A percentile compares a stretch with the other conserved stretches of the same genome.
Evolutionary conservation across 306 rosid species (phyloP).

Genomic region (Pterocarpus santalinus): DNA sequence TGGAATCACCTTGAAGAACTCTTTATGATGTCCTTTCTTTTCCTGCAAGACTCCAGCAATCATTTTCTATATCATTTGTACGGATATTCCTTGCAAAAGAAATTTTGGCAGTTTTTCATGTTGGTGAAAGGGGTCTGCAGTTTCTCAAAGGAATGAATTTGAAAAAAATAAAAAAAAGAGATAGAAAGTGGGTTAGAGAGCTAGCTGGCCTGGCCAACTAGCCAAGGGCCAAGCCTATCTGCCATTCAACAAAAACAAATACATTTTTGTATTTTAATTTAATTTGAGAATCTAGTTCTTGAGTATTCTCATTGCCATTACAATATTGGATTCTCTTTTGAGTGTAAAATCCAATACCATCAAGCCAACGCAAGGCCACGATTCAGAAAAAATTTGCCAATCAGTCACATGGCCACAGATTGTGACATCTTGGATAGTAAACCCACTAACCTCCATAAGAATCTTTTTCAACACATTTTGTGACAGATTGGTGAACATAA

Average conservation of each 20-base stretch:
- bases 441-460: conserved; percentile 45
- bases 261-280: conserved; percentile 32
- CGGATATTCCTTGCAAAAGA: conserved; percentile 9
- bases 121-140: conserved; percentile 21
- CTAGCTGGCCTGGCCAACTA: conserved; percentile 2
- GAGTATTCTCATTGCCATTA: conserved; percentile 7
- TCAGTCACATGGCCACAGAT: conserved; percentile 51
- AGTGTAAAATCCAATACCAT: conserved; percentile 45
- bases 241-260: conserved; percentile 28
- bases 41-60: conserved; percentile 14
- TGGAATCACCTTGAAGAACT: conserved; percentile 11
- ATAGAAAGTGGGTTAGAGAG: background rate
- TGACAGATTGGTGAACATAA: conserved; percentile 43
- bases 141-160: background rate
- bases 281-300: conserved; percentile 41
- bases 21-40: conserved; percentile 10
- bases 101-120: background rate
- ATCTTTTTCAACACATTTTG: conserved; percentile 47
- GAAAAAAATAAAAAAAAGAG: background rate
- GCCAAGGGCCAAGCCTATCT: conserved; percentile 8
- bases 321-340: conserved; percentile 46
- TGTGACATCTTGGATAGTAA: conserved; percentile 51
- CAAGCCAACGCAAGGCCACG: conserved; percentile 40
- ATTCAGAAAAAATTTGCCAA: conserved; percentile 45
- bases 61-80: conserved; percentile 12